Evolutionary conservation across 352 stramenopile species (phyloP), one percentile per base, ranked within the genome.

Genomic region (Phytophthora parvispora): DNA sequence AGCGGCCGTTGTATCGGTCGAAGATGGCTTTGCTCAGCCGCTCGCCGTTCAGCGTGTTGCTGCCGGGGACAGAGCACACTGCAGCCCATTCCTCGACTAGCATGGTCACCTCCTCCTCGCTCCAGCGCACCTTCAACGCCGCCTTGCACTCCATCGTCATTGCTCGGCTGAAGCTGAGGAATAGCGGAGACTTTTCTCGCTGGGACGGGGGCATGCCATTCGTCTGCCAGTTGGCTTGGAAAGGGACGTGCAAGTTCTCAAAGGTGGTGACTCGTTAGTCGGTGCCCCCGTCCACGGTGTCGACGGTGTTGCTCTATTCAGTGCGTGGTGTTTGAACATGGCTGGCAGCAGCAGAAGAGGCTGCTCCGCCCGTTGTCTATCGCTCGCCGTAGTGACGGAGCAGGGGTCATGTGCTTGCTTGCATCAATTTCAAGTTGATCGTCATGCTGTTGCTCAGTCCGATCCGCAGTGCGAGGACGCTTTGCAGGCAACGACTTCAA

Each of bases 121-220:
- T 64, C 68, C 68, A 76, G 6, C 68, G 63, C 16, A 70, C 27
- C 31, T 76, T 75, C n/a, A 63, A 27, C 3, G 40, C 55, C 6
- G 22, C 40, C 28, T 65, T 68, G 27, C 58, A 49, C 34, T 68
- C 65, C 65, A 57, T 52, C 34, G 20, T 56, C 3, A 40, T 20
- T 29, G 4, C 9, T 29, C 6, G 18, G 53, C 22, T 56, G 38
- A 24, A 13, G 45, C 12, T n/a, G 32, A 25, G 42, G 16, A 31
- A 7, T 25, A 8, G 40, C 10, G 20, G 42, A 58, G 28, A n/a
- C 18, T 34, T 10, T 52, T 52, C 24, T n/a, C 20, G 32, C 25
- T 65, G 58, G 25, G 34, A 61, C 52, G 15, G 40, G 27, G n/a
- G n/a, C n/a, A n/a, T n/a, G n/a, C n/a, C n/a, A n/a, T 52, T 52